These are phyloP conservation scores for Triticum timopheevii DNA, from an alignment of 176 grass and related monocot species.

Conservation along the genomic window DNA sequence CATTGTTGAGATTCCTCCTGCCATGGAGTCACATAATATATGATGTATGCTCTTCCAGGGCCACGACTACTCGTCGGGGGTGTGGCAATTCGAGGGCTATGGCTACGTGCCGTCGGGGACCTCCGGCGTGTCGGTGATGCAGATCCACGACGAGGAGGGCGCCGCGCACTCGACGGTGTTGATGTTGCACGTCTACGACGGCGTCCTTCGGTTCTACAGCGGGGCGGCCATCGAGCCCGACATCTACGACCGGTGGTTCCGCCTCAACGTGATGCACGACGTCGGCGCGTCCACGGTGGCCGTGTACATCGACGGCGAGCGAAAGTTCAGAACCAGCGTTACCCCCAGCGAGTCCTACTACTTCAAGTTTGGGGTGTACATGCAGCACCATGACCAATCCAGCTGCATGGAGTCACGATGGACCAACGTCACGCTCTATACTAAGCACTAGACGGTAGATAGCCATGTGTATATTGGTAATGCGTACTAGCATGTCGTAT, in stretches of 20 bases:
- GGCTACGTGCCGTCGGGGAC: slow-evolving; percentile 39
- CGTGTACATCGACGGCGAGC: slow-evolving; percentile 32
- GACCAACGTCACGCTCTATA: slow-evolving; percentile 40
- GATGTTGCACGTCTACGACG: slow-evolving; percentile 48
- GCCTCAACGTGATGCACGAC: slow-evolving; percentile 52
- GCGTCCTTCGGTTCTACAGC: slow-evolving; percentile 26
- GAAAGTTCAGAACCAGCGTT: background rate
- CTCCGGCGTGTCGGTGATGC: slow-evolving; percentile 47
- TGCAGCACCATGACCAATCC: slow-evolving; percentile 35
- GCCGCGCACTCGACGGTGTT: background rate
- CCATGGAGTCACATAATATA: background rate
- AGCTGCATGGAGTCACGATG: slow-evolving; percentile 17
- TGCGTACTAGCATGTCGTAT: too few relatives aligned
- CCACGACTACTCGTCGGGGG: slow-evolving; percentile 42
- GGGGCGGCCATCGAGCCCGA: background rate
- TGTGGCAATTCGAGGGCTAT: slow-evolving; percentile 60
- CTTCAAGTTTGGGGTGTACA: slow-evolving; percentile 56
- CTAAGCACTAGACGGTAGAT: background rate
- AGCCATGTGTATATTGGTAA: too few relatives aligned
- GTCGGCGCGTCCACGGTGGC: slow-evolving; percentile 5
- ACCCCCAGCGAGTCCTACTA: slow-evolving; percentile 6
- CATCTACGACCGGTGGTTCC: slow-evolving; percentile 52
- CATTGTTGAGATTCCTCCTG: background rate
- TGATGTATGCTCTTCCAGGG: background rate
- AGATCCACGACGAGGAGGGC: slow-evolving; percentile 29